Evolutionary conservation across 768 basidiomycete species (phyloP).

Genomic region (Leucosporidium yakuticum): DNA sequence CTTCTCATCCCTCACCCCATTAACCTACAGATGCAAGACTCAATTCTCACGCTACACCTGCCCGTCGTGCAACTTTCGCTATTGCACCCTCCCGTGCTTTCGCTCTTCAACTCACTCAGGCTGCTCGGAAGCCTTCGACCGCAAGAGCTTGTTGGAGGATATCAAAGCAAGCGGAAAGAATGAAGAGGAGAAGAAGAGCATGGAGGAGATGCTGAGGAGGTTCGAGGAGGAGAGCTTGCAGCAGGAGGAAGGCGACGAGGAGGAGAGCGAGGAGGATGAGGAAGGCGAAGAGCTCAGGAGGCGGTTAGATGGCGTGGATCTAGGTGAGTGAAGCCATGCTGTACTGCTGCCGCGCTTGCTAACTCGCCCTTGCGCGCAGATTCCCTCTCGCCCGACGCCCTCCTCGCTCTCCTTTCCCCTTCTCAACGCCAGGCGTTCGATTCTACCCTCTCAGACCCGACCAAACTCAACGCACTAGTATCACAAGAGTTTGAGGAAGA

Average conservation of each 20-base stretch:
- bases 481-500: conserved; percentile 23
- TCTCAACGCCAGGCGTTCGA: conserved; percentile 27
- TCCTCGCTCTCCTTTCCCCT: conserved; percentile 27
- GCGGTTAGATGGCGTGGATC: conserved; percentile 20
- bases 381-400: conserved; percentile 23
- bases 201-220: conserved; percentile 33
- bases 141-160: conserved; percentile 26
- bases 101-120: conserved; percentile 15
- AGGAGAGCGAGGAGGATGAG: conserved; percentile 2
- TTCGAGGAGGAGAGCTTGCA: conserved; percentile 32
- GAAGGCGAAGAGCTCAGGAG: conserved; percentile 7
- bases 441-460: conserved; percentile 17
- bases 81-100: conserved; percentile 38
- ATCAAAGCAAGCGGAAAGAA: conserved; percentile 13
- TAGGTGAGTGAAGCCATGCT: conserved; percentile 13
- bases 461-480: conserved; percentile 14
- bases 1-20: background rate
- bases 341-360: no score
- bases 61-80: conserved; percentile 38
- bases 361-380: conserved; percentile 6
- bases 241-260: conserved; percentile 8
- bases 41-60: conserved; percentile 36
- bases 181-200: conserved; percentile 18
- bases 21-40: conserved; percentile 24
- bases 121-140: conserved; percentile 33